phyloP scores from a whole-genome alignment of 2,329 filamentous ascomycete genomes.

The Pleurostoma richardsiae region DNA sequence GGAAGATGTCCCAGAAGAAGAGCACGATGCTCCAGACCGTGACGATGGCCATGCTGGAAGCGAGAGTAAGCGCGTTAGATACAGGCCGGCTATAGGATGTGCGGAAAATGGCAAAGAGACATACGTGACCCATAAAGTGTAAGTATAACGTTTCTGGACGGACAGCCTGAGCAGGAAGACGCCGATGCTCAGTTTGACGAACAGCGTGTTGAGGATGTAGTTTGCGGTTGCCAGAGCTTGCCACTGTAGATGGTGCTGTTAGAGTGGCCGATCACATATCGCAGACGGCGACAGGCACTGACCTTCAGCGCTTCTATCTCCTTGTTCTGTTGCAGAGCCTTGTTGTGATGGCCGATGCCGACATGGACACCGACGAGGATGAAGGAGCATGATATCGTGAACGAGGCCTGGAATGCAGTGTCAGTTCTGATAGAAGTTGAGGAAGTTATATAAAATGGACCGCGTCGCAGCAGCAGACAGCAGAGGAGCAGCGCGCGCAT shows the following conservation, averaged over 20 bases:
- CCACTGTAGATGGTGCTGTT: conserved; percentile 25
- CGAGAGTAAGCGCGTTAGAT: no score
- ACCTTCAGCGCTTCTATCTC: conserved; percentile 43
- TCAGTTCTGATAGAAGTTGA: not conserved
- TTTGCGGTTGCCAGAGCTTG: conserved; percentile 45
- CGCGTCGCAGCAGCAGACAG: not conserved
- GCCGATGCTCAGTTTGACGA: conserved; percentile 51
- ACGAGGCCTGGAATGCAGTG: conserved; percentile 28
- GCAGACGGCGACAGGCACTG: not conserved
- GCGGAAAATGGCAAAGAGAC: no score
- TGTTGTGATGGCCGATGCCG: conserved; percentile 44
- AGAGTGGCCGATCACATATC: conserved; percentile 2
- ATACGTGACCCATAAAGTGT: conserved; percentile 31
- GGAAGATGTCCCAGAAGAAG: conserved; percentile 48
- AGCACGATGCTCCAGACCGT: conserved; percentile 39
- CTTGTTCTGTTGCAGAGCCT: conserved; percentile 29
- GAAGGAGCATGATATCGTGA: conserved; percentile 41
- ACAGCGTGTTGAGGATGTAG: conserved; percentile 49
- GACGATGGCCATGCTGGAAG: conserved; percentile 36
- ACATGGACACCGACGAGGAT: conserved; percentile 34
- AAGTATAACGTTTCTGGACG: conserved; percentile 38
- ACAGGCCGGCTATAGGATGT: no score
- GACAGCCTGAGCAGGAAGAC: conserved; percentile 46
- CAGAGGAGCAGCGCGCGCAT: conserved; percentile 6
- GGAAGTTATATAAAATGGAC: no score